Conservation (phyloP, 768 basidiomycete species). For the Panaeolus cyanescens region DNA sequence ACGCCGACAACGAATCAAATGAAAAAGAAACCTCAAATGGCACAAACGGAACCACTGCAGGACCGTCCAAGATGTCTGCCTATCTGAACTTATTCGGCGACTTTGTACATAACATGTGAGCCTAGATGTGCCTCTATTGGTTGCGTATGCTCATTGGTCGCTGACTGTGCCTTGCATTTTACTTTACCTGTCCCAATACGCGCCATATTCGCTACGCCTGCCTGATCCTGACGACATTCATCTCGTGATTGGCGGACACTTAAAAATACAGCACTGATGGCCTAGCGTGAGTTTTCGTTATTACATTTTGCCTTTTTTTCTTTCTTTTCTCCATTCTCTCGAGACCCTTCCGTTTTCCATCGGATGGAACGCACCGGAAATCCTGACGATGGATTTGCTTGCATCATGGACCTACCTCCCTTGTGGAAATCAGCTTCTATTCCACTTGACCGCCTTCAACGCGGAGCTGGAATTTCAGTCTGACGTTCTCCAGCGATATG, state of each 20-base stretch:
- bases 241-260: background rate
- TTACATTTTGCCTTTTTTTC: constrained; percentile 11
- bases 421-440: background rate
- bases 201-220: constrained; percentile 4
- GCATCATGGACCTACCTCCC: background rate
- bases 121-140: constrained; percentile 9
- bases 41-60: constrained; percentile 31
- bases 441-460: background rate
- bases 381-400: background rate
- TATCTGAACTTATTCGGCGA: constrained; percentile 93
- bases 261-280: constrained; percentile 75
- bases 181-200: constrained; percentile 10
- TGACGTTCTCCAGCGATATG: background rate
- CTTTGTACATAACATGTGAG: constrained; percentile 92
- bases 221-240: constrained; percentile 4
- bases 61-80: constrained; percentile 83
- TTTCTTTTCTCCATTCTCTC: background rate
- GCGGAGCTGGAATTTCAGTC: background rate
- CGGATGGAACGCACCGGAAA: background rate
- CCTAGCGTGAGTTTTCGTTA: constrained; percentile 64
- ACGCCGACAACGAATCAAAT: constrained; percentile 23
- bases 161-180: background rate
- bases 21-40: constrained; percentile 16
- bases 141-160: background rate
- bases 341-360: background rate